Base-by-base conservation (phyloP, 176 grass and related monocot species). In the Carex littledalei region DNA sequence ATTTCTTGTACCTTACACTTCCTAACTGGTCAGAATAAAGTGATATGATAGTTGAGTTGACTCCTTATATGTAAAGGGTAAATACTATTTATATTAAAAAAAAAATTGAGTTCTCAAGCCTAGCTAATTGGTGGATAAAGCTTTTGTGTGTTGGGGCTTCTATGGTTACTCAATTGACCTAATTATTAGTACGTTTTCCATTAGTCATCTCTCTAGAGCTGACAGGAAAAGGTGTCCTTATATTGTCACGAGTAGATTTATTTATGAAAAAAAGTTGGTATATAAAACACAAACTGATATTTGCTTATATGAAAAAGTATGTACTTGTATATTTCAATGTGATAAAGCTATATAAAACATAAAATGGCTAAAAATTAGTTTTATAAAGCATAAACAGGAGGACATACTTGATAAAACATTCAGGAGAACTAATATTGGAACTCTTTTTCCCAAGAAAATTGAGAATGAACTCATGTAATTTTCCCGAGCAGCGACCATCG, bases 371-470 rank as follows among this genome's bases (percentile, higher is more conserved):
- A 72, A 72, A 72, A 72, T 17, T 20, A 22, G 41, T 21, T 22
- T 74, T 22, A 49, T 50, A 22, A 50, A 50, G n/a, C 17, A 74
- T 50, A 49, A 50, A 22, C 41, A 74, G 22, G 20, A 45, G 6
- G 9, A 2, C 34, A 10, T 6, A 84, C 41, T 15, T n/a, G 32
- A 67, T 41, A 54, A 12, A 47, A 53, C 55, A 86, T 56, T 81
- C 50, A 79, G 56, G 20, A 32, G 34, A 16, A 37, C 5, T 3
- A 26, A 64, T 0, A 35, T 77, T 35, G 64, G 3, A 26, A 63
- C 76, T 78, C 34, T 63, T 52, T 73, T 87, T 72, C 21, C 78
- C 18, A 64, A 92, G 79, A 67, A 84, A 90, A 57, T 74, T 54
- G 0, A n/a, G 15, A 11, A 86, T 72, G 17, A 95, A 90, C 15